A percentile compares a stretch with the other conserved stretches of the same genome.
These are phyloP conservation scores for Penicillium sp. DNA, from an alignment of 2,329 filamentous ascomycete species.

Conservation along the genomic window DNA sequence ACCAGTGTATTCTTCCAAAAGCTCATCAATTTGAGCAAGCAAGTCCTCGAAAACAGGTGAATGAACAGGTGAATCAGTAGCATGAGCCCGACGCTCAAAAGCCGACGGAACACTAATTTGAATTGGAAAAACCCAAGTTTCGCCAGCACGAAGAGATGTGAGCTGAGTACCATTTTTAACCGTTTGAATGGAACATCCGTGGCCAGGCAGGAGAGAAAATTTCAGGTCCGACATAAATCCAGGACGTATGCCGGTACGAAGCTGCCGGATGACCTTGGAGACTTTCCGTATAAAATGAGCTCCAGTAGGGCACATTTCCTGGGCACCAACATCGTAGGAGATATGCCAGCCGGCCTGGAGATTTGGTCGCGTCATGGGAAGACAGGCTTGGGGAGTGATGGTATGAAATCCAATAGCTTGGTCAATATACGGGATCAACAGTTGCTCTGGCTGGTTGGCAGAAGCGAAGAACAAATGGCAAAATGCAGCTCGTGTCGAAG, in stretches of 20 bases:
- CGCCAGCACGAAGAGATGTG: constrained; percentile 31
- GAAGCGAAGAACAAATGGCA: constrained; percentile 40
- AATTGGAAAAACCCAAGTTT: constrained; percentile 33
- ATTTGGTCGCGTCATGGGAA: constrained; percentile 18
- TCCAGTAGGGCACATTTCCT: constrained; percentile 12
- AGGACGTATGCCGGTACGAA: constrained; percentile 32
- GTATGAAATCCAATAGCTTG: constrained; percentile 36
- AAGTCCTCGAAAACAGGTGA: constrained; percentile 24
- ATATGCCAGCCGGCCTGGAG: constrained; percentile 33
- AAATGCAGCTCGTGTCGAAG: constrained; percentile 26
- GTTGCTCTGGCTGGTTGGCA: constrained; percentile 17
- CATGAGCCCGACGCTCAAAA: constrained; percentile 3
- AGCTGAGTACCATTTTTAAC: constrained; percentile 21
- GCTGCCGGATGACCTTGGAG: constrained; percentile 25
- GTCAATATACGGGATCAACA: constrained; percentile 24
- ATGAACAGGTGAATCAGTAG: not conserved
- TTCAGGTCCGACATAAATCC: constrained; percentile 29
- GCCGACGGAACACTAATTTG: constrained; percentile 25
- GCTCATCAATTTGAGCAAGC: constrained; percentile 32
- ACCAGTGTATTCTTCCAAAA: constrained; percentile 25
- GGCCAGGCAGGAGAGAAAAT: constrained; percentile 23
- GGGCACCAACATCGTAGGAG: constrained; percentile 19
- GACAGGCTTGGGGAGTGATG: constrained; percentile 29
- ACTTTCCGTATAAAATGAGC: constrained; percentile 25
- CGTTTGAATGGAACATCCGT: constrained; percentile 27